These are phyloP conservation scores for Russula brevipes DNA, from an alignment of 768 basidiomycete genomes.

Conservation along the genomic window DNA sequence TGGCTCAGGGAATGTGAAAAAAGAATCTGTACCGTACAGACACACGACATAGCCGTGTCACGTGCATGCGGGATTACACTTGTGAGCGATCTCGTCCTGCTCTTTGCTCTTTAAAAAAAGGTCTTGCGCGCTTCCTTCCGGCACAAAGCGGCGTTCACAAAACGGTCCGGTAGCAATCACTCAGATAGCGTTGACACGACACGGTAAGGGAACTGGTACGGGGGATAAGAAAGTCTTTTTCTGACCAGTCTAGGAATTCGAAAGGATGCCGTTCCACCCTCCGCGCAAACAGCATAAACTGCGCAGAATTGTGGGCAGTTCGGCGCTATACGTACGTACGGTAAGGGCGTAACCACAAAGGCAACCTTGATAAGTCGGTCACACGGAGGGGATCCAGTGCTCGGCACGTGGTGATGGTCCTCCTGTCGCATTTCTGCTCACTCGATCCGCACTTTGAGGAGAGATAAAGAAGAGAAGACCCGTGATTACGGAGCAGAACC, in stretches of 20 bases:
- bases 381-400: not conserved
- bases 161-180: not conserved
- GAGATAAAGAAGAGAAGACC: not conserved
- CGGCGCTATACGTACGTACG: not conserved
- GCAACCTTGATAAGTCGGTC: not conserved
- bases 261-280: not conserved
- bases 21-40: no score
- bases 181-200: not conserved
- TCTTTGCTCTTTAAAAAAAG: no score
- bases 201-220: not conserved
- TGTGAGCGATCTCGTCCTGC: no score
- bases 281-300: slow-evolving; percentile 6
- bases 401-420: not conserved
- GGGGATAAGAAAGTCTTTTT: not conserved
- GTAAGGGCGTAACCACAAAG: not conserved
- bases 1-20: no score
- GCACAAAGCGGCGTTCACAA: no score
- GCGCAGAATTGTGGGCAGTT: not conserved
- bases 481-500: not conserved
- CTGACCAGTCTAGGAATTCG: not conserved
- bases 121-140: no score
- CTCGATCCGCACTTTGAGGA: slow-evolving; percentile 7
- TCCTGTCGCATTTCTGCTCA: not conserved
- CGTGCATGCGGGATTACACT: no score
- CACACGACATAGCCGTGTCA: no score